Evolutionary conservation across 495 filamentous ascomycete species (phyloP), one percentile per base, ranked within the genome.

Genomic region (Penicillium riverlandense): DNA sequence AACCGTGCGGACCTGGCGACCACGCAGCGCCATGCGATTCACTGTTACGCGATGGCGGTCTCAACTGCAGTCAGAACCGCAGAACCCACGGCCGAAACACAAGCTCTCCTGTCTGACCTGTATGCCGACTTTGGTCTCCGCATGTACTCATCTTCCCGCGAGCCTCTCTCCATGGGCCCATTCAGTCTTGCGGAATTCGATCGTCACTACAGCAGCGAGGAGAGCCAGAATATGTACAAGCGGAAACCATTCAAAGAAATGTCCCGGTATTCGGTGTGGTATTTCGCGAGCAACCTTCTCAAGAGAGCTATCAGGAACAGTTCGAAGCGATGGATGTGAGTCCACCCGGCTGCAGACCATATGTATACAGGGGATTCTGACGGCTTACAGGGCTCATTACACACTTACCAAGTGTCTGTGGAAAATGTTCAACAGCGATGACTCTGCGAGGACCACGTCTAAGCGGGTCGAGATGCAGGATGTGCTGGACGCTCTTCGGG

Each of bases 331-430:
- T 99, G 92, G 92, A 82, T 85, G 84, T 86, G 54, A 71, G 83
- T 80, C 12, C 29, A 6, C 7, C 15, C 7, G 16, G 12, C 10
- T n/a, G 28, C 32, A 12, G 11, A 35, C 16, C 2, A 29, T 10
- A 35, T 15, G 12, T 6, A 40, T 39, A 8, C 11, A 12, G n/a
- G 14, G 22, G 7, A 28, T 33, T 34, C 45, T 58, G 48, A 55
- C 29, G 5, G 8, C 35, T 15, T 13, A 34, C 10, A 87, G 82
- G 59, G 87, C 84, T 49, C 81, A 85, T 38, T 97, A 90, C 59
- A 90, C 90, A 79, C 79, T 90, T 8, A 87, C 85, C 33, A 99
- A 99, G 70, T 95, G 90, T 57, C 72, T 91, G 27, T 96, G 90
- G 84, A 99, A 97, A 65, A 94, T 97, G 85, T 84, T 82, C 54